Percentiles rank a stretch among this genome's conserved stretches.
Evolutionary conservation across 495 filamentous ascomycete genomes (phyloP).

Genomic region (Tetracladium setigerum): DNA sequence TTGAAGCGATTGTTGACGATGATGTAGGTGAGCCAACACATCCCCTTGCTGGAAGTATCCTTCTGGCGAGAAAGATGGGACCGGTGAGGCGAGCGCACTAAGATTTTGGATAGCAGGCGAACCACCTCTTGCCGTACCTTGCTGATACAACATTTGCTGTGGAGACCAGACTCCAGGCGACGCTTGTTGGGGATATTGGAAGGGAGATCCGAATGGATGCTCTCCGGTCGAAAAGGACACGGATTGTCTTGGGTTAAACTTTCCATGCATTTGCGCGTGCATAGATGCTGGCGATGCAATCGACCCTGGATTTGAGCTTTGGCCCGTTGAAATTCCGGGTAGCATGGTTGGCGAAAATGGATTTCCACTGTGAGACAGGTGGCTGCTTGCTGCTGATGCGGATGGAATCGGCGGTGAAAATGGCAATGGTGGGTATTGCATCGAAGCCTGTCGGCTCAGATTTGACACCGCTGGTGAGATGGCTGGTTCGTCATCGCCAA

Average conservation of each 20-base stretch:
- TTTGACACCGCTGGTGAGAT: slow-evolving; percentile 41
- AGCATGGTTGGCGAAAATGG: slow-evolving; percentile 52
- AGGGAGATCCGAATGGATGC: slow-evolving; percentile 29
- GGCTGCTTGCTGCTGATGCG: slow-evolving; percentile 55
- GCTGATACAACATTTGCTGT: slow-evolving; percentile 43
- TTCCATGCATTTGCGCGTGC: slow-evolving; percentile 33
- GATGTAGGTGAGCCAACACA: slow-evolving; percentile 34
- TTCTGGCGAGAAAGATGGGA: slow-evolving; percentile 42
- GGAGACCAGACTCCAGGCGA: slow-evolving; percentile 47
- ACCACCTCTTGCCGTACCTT: slow-evolving; percentile 41
- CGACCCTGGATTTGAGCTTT: slow-evolving; percentile 51
- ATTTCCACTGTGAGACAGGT: slow-evolving; percentile 46
- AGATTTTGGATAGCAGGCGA: slow-evolving; percentile 49
- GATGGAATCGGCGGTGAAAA: slow-evolving; percentile 70
- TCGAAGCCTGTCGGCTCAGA: slow-evolving; percentile 52
- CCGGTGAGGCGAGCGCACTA: slow-evolving; percentile 38
- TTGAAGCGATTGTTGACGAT: slow-evolving; percentile 52
- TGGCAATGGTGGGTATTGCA: slow-evolving; percentile 53
- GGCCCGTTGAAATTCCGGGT: slow-evolving; percentile 40
- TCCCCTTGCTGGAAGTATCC: slow-evolving; percentile 26
- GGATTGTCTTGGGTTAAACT: slow-evolving; percentile 47
- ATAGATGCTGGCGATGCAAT: slow-evolving; percentile 45
- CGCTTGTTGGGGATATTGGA: slow-evolving; percentile 32
- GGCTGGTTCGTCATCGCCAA: slow-evolving; percentile 60
- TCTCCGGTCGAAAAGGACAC: slow-evolving; percentile 38